phyloP scores from a whole-genome alignment of 2,329 filamentous ascomycete genomes.

The Aspergillus ochraceus region DNA sequence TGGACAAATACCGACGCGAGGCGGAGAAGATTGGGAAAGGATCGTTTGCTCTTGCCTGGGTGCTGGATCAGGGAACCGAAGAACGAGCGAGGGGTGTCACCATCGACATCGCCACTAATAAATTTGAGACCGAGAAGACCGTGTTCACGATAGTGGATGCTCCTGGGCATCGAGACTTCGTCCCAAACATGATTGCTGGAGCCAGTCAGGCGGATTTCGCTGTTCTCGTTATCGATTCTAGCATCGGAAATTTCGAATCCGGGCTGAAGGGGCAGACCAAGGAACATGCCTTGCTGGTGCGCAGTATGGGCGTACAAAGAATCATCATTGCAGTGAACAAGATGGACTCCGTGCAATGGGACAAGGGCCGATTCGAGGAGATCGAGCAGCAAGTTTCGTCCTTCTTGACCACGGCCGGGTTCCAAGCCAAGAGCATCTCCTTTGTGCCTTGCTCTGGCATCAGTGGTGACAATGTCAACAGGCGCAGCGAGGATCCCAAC shows the following conservation, averaged over 20 bases:
- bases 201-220: slow-evolving; percentile 95
- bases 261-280: slow-evolving; percentile 91
- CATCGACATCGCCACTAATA: slow-evolving; percentile 93
- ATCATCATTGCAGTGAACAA: slow-evolving; percentile 95
- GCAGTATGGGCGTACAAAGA: slow-evolving; percentile 85
- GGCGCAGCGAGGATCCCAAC: slow-evolving; percentile 48
- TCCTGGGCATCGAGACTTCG: slow-evolving; percentile 91
- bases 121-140: slow-evolving; percentile 85
- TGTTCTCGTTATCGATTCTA: slow-evolving; percentile 88
- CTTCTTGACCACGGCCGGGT: slow-evolving; percentile 80
- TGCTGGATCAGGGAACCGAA: slow-evolving; percentile 87
- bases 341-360: slow-evolving; percentile 85
- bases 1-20: slow-evolving; percentile 85
- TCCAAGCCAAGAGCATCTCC: slow-evolving; percentile 74
- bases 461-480: slow-evolving; percentile 77
- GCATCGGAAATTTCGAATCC: slow-evolving; percentile 87
- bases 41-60: slow-evolving; percentile 95
- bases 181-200: slow-evolving; percentile 98
- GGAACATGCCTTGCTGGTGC: slow-evolving; percentile 85
- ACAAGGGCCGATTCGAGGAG: slow-evolving; percentile 76
- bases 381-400: slow-evolving; percentile 80
- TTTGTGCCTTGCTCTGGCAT: slow-evolving; percentile 91
- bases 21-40: slow-evolving; percentile 90
- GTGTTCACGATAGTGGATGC: slow-evolving; percentile 93
- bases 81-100: slow-evolving; percentile 89